Conservation (phyloP, 2,329 filamentous ascomycete species). For the Ascomycota sp. region DNA sequence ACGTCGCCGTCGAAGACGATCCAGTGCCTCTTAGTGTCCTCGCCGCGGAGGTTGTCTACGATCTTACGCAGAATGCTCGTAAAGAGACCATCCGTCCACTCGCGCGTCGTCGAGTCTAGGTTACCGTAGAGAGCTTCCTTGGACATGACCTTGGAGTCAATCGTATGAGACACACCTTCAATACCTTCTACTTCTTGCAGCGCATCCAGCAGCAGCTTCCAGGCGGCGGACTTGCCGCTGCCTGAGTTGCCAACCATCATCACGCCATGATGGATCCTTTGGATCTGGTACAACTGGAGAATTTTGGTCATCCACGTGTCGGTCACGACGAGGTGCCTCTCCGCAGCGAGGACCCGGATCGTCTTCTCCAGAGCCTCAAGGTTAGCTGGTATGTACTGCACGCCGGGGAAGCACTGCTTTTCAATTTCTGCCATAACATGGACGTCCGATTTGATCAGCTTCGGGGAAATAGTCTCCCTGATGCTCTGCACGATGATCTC, state of each 20-base stretch:
- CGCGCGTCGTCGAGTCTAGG: constrained; percentile 83
- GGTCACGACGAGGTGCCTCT: constrained; percentile 71
- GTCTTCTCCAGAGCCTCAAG: constrained; percentile 58
- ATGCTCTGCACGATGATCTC: constrained; percentile 98
- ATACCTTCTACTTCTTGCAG: constrained; percentile 74
- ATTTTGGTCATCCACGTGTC: constrained; percentile 96
- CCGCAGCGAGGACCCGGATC: constrained; percentile 60
- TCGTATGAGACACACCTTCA: constrained; percentile 89
- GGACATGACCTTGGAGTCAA: constrained; percentile 99
- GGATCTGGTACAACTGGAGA: constrained; percentile 91
- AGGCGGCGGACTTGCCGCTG: constrained; percentile 88
- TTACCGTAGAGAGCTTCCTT: constrained; percentile 94
- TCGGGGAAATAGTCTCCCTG: constrained; percentile 92
- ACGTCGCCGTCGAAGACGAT: constrained; percentile 98
- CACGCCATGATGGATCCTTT: constrained; percentile 92
- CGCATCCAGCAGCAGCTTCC: constrained; percentile 79
- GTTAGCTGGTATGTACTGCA: constrained; percentile 79
- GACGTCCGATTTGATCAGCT: constrained; percentile 81
- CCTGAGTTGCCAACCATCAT: constrained; percentile 99
- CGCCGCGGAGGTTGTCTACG: constrained; percentile 91
- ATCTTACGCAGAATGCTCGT: constrained; percentile 96
- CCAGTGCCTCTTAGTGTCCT: constrained; percentile 94
- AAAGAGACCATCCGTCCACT: constrained; percentile 97
- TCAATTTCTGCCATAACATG: constrained; percentile 74
- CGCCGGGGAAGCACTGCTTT: constrained; percentile 66